Evolutionary conservation across 2,329 filamentous ascomycete species (phyloP), one percentile per base, ranked within the genome.

Genomic region (Phyllachora maydis): DNA sequence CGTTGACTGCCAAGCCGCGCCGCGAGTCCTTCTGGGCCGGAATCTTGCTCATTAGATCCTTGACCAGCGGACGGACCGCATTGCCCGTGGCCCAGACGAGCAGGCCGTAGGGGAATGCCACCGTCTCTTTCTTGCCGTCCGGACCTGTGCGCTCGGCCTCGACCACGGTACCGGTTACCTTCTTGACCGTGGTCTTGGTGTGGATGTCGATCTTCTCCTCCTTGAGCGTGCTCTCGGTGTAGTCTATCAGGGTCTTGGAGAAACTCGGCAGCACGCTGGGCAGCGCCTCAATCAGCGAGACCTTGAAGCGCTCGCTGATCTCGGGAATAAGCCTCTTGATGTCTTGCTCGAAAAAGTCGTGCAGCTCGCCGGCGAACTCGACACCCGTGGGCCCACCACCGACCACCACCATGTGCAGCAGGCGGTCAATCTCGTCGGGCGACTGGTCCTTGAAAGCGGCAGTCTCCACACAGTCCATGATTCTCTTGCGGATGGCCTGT

Each of bases 401-500:
- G 24, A 82, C 77, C 21, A 83, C 85, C 26, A 98, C 88, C 83
- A 95, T 95, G 63, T 95, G 85, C 47, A 98, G 65, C 39, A 98
- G 69, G 36, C 88, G 81, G 57, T 90, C 74, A 44, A 91, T 59
- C 54, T 98, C 90, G 35, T 88, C 79, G 10, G 65, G 56, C 18
- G 66, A 61, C 56, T 98, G 88, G 44, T 82, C 85, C 66, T 95
- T 95, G 73, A 98, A 93, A 31, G 81, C 85, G 24, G 88, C 88
- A 17, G 85, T 93, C 58, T 98, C 88, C 38, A 92, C 83, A 49
- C 88, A 98, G 57, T 98, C 88, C 88, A 98, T 98, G 52, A 98
- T 93, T 53, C 81, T 82, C 63, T 85, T 93, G 44, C 88, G 81
- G 46, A 98, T 98, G 43, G 69, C 67, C 54, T 98, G 88, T 28